Percentiles rank a stretch among this genome's conserved stretches.
phyloP scores from a whole-genome alignment of 2,329 filamentous ascomycete species.

The Thermomyces lanuginosus region DNA sequence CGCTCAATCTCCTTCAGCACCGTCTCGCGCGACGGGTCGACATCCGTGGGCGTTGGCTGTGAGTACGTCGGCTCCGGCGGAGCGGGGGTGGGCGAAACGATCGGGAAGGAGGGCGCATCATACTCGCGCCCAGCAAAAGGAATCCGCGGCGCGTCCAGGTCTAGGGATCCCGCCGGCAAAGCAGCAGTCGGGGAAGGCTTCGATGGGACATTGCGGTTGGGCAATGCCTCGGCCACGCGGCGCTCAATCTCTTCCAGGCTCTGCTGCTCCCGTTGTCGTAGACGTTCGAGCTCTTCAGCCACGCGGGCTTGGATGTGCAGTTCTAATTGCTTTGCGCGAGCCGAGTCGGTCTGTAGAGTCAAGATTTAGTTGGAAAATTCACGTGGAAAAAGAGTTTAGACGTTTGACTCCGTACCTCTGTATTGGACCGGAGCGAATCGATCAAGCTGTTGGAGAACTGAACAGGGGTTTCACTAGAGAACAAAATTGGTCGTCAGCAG shows the following conservation, averaged over 20 bases:
- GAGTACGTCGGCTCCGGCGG: constrained; percentile 9
- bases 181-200: constrained; percentile 12
- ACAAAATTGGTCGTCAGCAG: constrained; percentile 2
- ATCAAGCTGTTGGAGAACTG: constrained; percentile 68
- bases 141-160: constrained; percentile 27
- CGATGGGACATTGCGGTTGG: constrained; percentile 16
- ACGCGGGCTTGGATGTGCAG: constrained; percentile 80
- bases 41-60: constrained; percentile 8
- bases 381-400: neutral
- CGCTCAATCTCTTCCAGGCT: constrained; percentile 54
- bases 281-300: constrained; percentile 63
- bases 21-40: constrained; percentile 33
- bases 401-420: constrained; percentile 47
- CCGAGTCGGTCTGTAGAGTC: constrained; percentile 61
- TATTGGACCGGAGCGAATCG: constrained; percentile 65
- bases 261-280: constrained; percentile 53
- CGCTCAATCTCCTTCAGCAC: constrained; percentile 43
- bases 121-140: constrained; percentile 26
- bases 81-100: constrained; percentile 7
- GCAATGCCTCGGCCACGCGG: constrained; percentile 30
- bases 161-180: constrained; percentile 17
- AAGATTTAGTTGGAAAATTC: constrained; percentile 1
- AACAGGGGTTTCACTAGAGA: constrained; percentile 41
- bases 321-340: constrained; percentile 67
- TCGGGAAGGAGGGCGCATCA: constrained; percentile 7